Conservation (phyloP, 2,329 filamentous ascomycete species). For the Ophiobolus disseminans region DNA sequence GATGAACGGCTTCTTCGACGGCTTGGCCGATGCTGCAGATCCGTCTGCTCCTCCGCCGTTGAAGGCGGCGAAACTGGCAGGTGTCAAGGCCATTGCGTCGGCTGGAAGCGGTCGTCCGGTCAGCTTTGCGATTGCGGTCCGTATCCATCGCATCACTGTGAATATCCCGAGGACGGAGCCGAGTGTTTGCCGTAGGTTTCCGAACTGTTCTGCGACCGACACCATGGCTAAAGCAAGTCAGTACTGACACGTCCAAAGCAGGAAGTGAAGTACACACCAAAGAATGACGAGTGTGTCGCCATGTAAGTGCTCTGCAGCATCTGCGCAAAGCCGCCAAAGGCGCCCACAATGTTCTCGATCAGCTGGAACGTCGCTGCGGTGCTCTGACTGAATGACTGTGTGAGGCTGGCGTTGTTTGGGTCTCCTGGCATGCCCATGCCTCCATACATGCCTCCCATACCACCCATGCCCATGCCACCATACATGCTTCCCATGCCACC, state of each 20-base stretch:
- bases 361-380: slow-evolving; percentile 98
- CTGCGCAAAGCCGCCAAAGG: slow-evolving; percentile 96
- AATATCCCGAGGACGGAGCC: slow-evolving; percentile 95
- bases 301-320: slow-evolving; percentile 99
- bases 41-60: slow-evolving; percentile 76
- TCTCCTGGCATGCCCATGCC: slow-evolving; percentile 59
- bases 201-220: slow-evolving; percentile 95
- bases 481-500: slow-evolving; percentile 45
- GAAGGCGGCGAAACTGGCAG: slow-evolving; percentile 89
- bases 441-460: slow-evolving; percentile 57
- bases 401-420: slow-evolving; percentile 91
- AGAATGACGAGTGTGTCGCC: slow-evolving; percentile 98
- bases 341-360: slow-evolving; percentile 94
- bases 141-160: slow-evolving; percentile 92
- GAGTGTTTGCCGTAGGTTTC: slow-evolving; percentile 88
- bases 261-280: slow-evolving; percentile 68
- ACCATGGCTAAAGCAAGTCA: slow-evolving; percentile 75
- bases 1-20: slow-evolving; percentile 92
- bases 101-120: slow-evolving; percentile 90
- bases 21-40: slow-evolving; percentile 68
- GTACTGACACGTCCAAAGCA: slow-evolving; percentile 1
- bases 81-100: slow-evolving; percentile 84
- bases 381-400: slow-evolving; percentile 92
- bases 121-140: slow-evolving; percentile 87
- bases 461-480: slow-evolving; percentile 46